Evolutionary conservation across 2,329 filamentous ascomycete genomes (phyloP), one percentile per base, ranked within the genome.

Genomic region (Periconia sp.): DNA sequence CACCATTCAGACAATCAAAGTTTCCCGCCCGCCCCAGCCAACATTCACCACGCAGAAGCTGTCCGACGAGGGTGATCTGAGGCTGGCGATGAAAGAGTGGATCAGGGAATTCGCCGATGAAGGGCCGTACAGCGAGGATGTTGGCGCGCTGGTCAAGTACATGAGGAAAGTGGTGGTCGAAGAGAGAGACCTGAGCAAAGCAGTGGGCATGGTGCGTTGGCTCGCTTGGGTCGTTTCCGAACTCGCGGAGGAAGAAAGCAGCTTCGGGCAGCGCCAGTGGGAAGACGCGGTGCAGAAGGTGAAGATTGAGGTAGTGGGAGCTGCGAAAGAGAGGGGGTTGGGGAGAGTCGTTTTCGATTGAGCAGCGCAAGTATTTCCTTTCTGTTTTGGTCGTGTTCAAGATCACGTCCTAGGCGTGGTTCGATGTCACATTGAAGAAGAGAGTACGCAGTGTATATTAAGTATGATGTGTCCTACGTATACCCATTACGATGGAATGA

Each of bases 101-200:
- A 80, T 90, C 52, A 65, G 73, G 3, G 84, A 86, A 47, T 95
- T 92, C 48, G 74, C 69, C 24, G 76, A 77, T 4, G 86, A 92
- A 3, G 90, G 88, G 0, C 94, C 94, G 1, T 91, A 94, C 68
- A 71, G 72, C 0, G 84, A 88, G 43, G 94, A 99, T 68, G 85
- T 92, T 0, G 79, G 78, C 28, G 84, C 92, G 25, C 76, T 97
- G 47, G 82, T 79, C 40, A 80, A 76, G 58, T 97, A 95, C 67
- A 68, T 97, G 21, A 75, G 66, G 4, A 80, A 79, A 18, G 89
- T 97, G 0, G 79, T 96, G 0, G 48, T 73, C 1, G 85, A 92
- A 43, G 94, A 97, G 68, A 77, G 80, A 44, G 86, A 96, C 64
- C 78, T 94, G 71, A 79, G 80, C 4, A 96, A 95, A 69, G 88